phyloP scores from a whole-genome alignment of 306 rosid genomes.

The Lathyrus oleraceus region DNA sequence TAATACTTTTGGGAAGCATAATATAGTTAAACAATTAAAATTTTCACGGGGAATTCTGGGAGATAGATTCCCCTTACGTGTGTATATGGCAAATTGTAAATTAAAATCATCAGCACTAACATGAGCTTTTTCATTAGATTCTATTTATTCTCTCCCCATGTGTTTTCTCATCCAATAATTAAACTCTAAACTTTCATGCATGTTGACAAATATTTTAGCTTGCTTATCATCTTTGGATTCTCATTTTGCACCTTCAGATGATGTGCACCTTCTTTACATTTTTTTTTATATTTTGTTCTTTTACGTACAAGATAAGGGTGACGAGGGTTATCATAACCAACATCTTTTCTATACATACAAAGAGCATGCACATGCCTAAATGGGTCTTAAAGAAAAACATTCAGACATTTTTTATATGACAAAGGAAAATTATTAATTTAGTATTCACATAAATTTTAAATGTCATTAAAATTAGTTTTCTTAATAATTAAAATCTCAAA shows the following conservation, averaged over 20 bases:
- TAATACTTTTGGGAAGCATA: background rate
- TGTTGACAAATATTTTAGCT: conserved; percentile 8
- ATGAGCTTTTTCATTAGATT: conserved; percentile 53
- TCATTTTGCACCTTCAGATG: conserved; percentile 27
- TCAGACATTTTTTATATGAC: background rate
- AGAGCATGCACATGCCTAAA: background rate
- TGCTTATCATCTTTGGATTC: conserved; percentile 45
- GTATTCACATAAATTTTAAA: background rate
- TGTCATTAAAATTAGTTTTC: too few species aligned
- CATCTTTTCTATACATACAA: background rate
- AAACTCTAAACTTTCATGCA: conserved; percentile 20
- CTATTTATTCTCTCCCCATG: conserved; percentile 36
- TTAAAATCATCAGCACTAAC: conserved; percentile 34
- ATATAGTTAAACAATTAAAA: conserved; percentile 37
- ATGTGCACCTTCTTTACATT: conserved; percentile 11
- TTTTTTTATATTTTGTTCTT: background rate
- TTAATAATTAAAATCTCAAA: too few species aligned
- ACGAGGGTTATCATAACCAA: conserved; percentile 4
- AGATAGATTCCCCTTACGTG: conserved; percentile 43
- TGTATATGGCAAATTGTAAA: conserved; percentile 29
- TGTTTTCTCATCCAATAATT: conserved; percentile 30
- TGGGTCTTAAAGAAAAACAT: background rate
- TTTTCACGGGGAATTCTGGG: conserved; percentile 39
- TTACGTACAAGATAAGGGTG: conserved; percentile 27
- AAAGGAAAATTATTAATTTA: background rate